A percentile compares a stretch with the other conserved stretches of the same genome.
These are phyloP conservation scores for Leishmania tropica DNA, from an alignment of 208 protist genomes.

Conservation along the genomic window DNA sequence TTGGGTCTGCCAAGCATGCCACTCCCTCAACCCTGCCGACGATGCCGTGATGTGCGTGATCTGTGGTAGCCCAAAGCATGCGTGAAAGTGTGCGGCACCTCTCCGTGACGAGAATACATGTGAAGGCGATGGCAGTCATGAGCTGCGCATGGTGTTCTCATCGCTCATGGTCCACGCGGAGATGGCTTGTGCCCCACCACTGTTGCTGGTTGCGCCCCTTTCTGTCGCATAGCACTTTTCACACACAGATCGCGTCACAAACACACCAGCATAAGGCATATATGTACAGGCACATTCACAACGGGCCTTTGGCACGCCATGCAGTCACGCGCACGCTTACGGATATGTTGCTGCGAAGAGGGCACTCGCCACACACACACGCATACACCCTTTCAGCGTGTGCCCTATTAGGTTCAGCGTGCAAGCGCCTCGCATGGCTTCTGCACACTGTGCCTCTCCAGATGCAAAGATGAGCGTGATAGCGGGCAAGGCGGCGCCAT, in stretches of 20 bases:
- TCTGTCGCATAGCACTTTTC: too few relatives aligned
- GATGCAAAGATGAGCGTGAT: not conserved
- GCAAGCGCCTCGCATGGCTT: not conserved
- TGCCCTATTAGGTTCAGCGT: not conserved
- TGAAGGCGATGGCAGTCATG: not conserved
- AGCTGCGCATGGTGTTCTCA: not conserved
- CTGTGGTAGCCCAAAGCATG: slow-evolving; percentile 12
- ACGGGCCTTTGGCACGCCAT: not conserved
- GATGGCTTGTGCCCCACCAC: not conserved
- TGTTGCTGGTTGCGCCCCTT: not conserved
- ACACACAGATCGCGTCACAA: not conserved
- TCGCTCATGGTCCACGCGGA: not conserved
- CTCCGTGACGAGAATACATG: too few relatives aligned
- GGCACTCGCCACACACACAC: not conserved
- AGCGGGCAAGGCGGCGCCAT: not conserved
- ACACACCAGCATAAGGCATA: not conserved
- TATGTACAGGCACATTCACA: not conserved
- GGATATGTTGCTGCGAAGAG: not conserved
- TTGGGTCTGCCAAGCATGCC: slow-evolving; percentile 30
- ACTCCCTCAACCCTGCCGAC: slow-evolving; percentile 26
- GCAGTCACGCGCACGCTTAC: not conserved
- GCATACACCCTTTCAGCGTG: not conserved
- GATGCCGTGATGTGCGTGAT: slow-evolving; percentile 17
- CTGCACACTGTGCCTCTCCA: not conserved
- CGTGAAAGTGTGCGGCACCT: not conserved